Percentiles rank a stretch among this genome's conserved stretches.
These are phyloP conservation scores for Thalassia testudinum DNA, from an alignment of 116 monocot species.

Conservation along the genomic window DNA sequence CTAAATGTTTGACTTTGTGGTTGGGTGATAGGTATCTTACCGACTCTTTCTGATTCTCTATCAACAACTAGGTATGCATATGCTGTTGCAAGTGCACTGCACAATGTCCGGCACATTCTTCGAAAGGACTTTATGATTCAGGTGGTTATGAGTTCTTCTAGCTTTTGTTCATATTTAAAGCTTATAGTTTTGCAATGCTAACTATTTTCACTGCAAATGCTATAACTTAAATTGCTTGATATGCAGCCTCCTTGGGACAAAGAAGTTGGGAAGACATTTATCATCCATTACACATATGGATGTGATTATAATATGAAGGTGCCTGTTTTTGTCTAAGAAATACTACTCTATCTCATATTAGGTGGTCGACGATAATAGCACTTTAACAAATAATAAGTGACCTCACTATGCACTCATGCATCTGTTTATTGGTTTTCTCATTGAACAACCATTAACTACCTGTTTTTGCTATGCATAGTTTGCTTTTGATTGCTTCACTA, in stretches of 20 bases:
- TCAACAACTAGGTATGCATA: constrained; percentile 69
- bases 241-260: constrained; percentile 80
- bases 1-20: no score
- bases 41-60: no score
- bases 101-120: constrained; percentile 88
- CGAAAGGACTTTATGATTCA: constrained; percentile 88
- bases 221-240: neutral
- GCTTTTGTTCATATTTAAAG: neutral
- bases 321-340: constrained; percentile 4
- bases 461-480: no score
- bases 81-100: constrained; percentile 82
- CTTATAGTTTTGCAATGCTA: neutral
- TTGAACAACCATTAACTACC: no score
- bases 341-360: neutral
- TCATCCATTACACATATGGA: constrained; percentile 87
- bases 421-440: no score
- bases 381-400: no score
- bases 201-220: no score
- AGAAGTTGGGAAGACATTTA: constrained; percentile 45
- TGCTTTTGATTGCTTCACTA: neutral
- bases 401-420: no score
- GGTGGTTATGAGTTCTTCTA: constrained; percentile 1
- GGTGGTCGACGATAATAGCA: neutral
- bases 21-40: no score
- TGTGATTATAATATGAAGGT: constrained; percentile 83